phyloP scores from a whole-genome alignment of 164 flowering plant species.

The Dillenia suffruticosa region DNA sequence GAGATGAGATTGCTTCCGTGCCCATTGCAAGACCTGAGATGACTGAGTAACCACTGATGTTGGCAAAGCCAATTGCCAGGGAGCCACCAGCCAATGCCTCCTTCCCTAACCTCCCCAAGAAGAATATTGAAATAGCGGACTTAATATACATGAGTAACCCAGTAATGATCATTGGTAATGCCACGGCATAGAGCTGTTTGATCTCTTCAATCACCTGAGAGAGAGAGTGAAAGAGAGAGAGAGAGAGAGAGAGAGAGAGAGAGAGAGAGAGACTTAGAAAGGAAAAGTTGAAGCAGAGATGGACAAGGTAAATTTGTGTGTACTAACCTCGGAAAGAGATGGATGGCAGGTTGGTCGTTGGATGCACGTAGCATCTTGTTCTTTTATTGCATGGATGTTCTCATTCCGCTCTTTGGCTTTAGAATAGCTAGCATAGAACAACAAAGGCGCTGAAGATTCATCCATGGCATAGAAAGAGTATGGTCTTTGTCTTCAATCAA shows the following conservation, averaged over 20 bases:
- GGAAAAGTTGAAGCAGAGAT: not conserved
- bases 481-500: too few species aligned
- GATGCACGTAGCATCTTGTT: too few species aligned
- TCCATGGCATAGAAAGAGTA: too few species aligned
- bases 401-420: not conserved
- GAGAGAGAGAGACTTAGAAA: not conserved
- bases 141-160: constrained; percentile 46
- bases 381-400: not conserved
- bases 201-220: constrained; percentile 44
- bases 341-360: constrained; percentile 2
- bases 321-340: constrained; percentile 19
- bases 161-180: constrained; percentile 46
- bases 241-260: constrained; percentile 1
- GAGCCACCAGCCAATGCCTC: constrained; percentile 62
- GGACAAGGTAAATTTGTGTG: not conserved
- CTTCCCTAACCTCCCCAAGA: constrained; percentile 58
- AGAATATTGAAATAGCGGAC: constrained; percentile 47
- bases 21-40: constrained; percentile 66
- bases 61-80: constrained; percentile 61
- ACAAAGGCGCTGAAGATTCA: constrained; percentile 6
- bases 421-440: constrained; percentile 5
- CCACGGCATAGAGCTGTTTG: constrained; percentile 33
- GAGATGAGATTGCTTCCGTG: constrained; percentile 63
- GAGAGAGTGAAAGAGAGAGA: not conserved
- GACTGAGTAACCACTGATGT: constrained; percentile 70